Conservation (phyloP, 257 asterid species). For the Mentha longifolia region DNA sequence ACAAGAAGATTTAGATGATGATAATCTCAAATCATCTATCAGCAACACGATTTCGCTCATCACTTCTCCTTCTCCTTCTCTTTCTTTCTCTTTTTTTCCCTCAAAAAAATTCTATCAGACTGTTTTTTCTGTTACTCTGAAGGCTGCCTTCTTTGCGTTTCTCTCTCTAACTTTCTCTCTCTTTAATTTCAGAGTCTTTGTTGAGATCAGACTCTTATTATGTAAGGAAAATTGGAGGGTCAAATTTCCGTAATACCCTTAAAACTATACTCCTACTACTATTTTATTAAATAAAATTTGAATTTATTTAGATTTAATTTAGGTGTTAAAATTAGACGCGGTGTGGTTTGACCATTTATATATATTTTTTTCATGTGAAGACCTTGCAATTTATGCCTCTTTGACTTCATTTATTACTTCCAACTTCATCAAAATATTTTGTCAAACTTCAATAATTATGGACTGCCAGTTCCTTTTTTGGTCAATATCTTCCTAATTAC, state of each 20-base stretch:
- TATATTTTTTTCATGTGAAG: background rate
- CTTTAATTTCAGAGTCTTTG: constrained; percentile 13
- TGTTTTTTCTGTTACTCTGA: constrained; percentile 32
- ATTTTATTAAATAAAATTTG: background rate
- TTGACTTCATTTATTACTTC: constrained; percentile 39
- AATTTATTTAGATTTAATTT: constrained; percentile 21
- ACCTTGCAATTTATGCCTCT: background rate
- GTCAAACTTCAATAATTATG: constrained; percentile 31
- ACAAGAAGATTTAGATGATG: constrained; percentile 22
- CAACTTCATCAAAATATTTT: constrained; percentile 23
- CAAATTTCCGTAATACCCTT: constrained; percentile 52
- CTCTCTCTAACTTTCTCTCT: constrained; percentile 30
- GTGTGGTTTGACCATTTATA: background rate
- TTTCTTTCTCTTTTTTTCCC: background rate
- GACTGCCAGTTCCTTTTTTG: background rate
- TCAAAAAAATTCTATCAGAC: constrained; percentile 2
- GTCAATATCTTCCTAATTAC: constrained; percentile 19
- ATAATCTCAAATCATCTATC: constrained; percentile 49
- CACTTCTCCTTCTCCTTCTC: background rate
- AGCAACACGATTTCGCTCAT: constrained; percentile 68
- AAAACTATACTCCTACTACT: too few relatives aligned
- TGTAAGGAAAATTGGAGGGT: constrained; percentile 1
- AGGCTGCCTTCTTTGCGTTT: background rate
- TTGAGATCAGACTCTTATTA: constrained; percentile 31
- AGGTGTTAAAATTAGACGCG: constrained; percentile 33